These are phyloP conservation scores for Aegilops longissima DNA, from an alignment of 176 grass and related monocot genomes.

Conservation along the genomic window DNA sequence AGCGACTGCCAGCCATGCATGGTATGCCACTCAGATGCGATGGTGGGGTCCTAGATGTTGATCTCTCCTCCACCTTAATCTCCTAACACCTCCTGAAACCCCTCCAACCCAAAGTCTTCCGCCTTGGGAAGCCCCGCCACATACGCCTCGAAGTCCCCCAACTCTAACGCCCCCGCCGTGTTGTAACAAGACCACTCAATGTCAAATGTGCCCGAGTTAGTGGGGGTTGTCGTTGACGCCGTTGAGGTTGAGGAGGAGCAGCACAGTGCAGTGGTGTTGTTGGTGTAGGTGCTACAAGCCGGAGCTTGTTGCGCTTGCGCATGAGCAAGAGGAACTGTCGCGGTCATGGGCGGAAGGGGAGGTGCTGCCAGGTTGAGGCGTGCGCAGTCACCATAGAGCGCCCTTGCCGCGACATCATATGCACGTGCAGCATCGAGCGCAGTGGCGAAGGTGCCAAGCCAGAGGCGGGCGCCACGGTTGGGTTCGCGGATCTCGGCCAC, in stretches of 20 bases:
- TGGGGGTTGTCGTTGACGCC: neutral
- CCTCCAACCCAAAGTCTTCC: constrained; percentile 76
- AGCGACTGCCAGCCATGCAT: neutral
- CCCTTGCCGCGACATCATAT: constrained; percentile 49
- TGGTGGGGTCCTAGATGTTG: constrained; percentile 31
- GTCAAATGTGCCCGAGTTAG: neutral
- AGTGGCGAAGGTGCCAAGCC: constrained; percentile 70
- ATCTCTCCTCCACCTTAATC: constrained; percentile 24
- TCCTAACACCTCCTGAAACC: constrained; percentile 64
- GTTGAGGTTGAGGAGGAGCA: constrained; percentile 28
- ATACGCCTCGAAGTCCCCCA: constrained; percentile 61
- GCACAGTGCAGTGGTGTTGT: neutral
- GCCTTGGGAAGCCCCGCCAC: constrained; percentile 70
- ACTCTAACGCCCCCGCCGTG: neutral
- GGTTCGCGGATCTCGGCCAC: constrained; percentile 91
- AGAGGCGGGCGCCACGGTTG: constrained; percentile 72
- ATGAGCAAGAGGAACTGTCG: too few species aligned
- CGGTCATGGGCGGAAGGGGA: neutral
- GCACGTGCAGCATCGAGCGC: constrained; percentile 64
- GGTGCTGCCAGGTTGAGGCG: constrained; percentile 47
- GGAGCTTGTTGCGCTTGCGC: neutral
- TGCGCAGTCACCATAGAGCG: constrained; percentile 69
- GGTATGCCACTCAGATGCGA: neutral
- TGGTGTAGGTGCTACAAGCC: neutral
- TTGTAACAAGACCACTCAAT: neutral